Base-by-base conservation (phyloP, 2,329 filamentous ascomycete species). In the Alternaria ethzedia region DNA sequence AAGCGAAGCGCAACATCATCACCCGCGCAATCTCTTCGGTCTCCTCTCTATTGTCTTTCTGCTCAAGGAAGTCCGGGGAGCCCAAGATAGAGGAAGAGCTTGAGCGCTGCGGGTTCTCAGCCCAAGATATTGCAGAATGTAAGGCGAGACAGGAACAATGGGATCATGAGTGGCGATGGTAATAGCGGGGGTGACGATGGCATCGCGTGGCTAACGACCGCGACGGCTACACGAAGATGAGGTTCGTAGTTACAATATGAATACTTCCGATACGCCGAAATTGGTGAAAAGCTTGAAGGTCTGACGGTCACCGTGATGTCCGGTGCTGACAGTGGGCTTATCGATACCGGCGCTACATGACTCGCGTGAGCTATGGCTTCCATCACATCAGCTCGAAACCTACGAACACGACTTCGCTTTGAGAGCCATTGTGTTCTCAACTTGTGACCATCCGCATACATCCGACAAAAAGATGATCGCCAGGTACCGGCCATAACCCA, bases 271-370 rank as follows among this genome's bases (percentile, higher is more conserved):
- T 10, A 21, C 49, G 49, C 49, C 49, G 28, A 51, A 21, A 36
- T 32, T 51, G 20, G 20, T 51, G 49, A 36, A 13, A 32, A 51
- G 28, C 9, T 15, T 32, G 28, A 23, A 12, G 30, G 21, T 13
- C 12, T n/a, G 26, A 8, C 11, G 6, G 12, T 51, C 26, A 23
- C 12, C 21, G n/a, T 23, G 17, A 32, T 51, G 26, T 51, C 11
- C 17, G 20, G 5, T 20, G 30, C 26, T 9, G 20, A 51, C 47
- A 21, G n/a, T 21, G 13, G 11, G n/a, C 57, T 61, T 54, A 62
- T 62, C 59, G 55, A 45, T 52, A 46, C 21, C 23, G 15, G 30
- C 17, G 26, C 11, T 11, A 8, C 43, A 58, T 62, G 59, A 62
- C 54, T 62, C 59, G 59, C 28, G 28, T 6, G n/a, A 54, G n/a